These are phyloP conservation scores for Lipomyces kockii DNA, from an alignment of 805 yeast genomes.

Conservation along the genomic window DNA sequence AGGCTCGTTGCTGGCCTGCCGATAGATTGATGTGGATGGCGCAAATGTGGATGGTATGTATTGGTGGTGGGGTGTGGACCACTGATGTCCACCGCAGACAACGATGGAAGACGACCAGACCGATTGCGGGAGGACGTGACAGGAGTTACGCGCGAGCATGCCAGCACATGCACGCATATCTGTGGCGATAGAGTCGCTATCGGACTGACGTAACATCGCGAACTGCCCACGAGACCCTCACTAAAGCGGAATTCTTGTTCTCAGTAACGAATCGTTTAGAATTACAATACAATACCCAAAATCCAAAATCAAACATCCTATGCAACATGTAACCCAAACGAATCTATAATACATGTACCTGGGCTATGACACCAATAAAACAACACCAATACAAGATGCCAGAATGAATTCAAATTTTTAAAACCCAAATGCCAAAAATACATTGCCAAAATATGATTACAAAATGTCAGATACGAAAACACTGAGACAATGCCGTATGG, in stretches of 20 bases:
- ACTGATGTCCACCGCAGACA: neutral
- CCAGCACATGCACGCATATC: neutral
- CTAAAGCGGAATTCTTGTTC: no score
- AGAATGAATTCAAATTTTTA: neutral
- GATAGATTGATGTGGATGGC: neutral
- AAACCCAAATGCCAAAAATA: neutral
- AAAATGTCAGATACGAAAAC: no score
- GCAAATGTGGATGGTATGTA: neutral
- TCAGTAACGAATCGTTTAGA: no score
- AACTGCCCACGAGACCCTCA: neutral
- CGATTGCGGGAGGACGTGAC: neutral
- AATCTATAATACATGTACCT: neutral
- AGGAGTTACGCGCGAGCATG: neutral
- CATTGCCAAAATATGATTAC: neutral
- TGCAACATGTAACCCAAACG: neutral
- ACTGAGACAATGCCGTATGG: no score
- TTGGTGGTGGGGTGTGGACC: neutral
- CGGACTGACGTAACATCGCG: neutral
- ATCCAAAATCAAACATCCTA: neutral
- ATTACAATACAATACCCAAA: neutral
- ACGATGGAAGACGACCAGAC: neutral
- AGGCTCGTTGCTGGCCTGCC: neutral
- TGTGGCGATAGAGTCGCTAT: neutral
- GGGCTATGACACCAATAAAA: neutral
- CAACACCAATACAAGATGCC: neutral